These are phyloP conservation scores for Microascus cirrosus DNA, from an alignment of 2,329 filamentous ascomycete species.

Conservation along the genomic window DNA sequence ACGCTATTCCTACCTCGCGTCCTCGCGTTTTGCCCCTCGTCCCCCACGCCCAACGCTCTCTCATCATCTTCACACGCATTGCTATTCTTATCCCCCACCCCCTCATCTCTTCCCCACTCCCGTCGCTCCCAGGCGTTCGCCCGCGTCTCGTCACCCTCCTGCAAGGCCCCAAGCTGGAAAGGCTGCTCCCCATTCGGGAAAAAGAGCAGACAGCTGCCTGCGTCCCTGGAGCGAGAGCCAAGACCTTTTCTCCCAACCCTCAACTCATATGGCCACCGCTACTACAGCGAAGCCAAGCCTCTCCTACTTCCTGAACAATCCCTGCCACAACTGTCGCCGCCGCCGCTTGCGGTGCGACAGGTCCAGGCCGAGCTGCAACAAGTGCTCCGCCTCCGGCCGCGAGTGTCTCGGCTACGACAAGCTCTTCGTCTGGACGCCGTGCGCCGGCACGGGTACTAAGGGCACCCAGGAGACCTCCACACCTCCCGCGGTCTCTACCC, in stretches of 20 bases:
- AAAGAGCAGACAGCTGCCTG: background rate
- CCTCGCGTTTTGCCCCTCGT: background rate
- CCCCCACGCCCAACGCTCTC: background rate
- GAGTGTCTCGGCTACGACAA: slow-evolving; percentile 52
- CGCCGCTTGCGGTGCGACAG: slow-evolving; percentile 51
- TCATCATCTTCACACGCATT: background rate
- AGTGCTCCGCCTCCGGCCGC: slow-evolving; percentile 42
- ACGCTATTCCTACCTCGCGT: background rate
- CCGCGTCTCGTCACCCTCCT: background rate
- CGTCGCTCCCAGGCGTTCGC: background rate
- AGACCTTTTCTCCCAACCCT: background rate
- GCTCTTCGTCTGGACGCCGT: slow-evolving; percentile 46
- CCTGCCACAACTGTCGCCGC: slow-evolving; percentile 52
- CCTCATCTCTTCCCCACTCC: background rate
- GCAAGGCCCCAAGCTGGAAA: background rate
- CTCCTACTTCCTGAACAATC: slow-evolving; percentile 14
- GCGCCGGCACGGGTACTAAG: slow-evolving; percentile 1
- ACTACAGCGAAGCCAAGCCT: slow-evolving; percentile 1
- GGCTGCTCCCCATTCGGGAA: background rate
- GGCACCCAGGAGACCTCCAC: background rate
- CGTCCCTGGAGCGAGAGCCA: background rate
- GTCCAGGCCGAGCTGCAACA: slow-evolving; percentile 46
- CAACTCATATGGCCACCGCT: background rate
- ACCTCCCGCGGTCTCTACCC: background rate
- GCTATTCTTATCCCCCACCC: background rate